Base-by-base conservation (phyloP, 371 early-diverging fungal genomes). In the Circinella umbellata region DNA sequence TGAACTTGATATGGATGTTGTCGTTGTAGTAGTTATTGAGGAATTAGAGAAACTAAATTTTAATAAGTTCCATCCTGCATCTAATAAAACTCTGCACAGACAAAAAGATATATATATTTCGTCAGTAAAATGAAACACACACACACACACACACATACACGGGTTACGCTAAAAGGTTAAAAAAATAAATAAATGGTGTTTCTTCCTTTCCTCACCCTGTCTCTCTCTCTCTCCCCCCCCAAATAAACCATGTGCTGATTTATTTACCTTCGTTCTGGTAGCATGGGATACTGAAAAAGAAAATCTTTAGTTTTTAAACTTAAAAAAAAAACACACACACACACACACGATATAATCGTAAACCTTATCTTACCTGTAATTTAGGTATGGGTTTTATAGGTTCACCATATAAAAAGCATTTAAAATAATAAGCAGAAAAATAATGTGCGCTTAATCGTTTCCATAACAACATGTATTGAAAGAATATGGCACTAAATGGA, bases 401-500 rank as follows among this genome's bases (percentile, higher is more conserved):
- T 48, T 87, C 88, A 4, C 89, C 89, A 61, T 85, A 84, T n/a
- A 89, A 71, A 15, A 89, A 76, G 64, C 88, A 86, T 38, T 77
- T 82, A 27, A 87, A 81, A 2, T 87, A 88, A 63, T 86, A 82
- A 13, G 80, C 69, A 5, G 89, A 86, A 61, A 89, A 85, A 47
- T 89, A 89, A 62, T 89, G 89, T 0, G 88, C 86, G 20, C 86
- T 86, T 14, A 89, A 66, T 27, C 87, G 76, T 61, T 84, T 89
- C 89, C 89, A 89, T 5, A 89, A 72, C 8, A 87, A 67, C 75
- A 86, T 82, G 65, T 87, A 89, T 48, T 89, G 89, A 69, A 89
- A 89, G 60, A 87, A 89, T 0, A 89, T 87, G 27, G 88, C 89
- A 1, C 84, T 73, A 53, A 84, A 78, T 7, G 89, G 85, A 35